Percentiles rank a stretch among this genome's conserved stretches.
Evolutionary conservation across 768 basidiomycete species (phyloP).

Genomic region (Amanita fuliginea): DNA sequence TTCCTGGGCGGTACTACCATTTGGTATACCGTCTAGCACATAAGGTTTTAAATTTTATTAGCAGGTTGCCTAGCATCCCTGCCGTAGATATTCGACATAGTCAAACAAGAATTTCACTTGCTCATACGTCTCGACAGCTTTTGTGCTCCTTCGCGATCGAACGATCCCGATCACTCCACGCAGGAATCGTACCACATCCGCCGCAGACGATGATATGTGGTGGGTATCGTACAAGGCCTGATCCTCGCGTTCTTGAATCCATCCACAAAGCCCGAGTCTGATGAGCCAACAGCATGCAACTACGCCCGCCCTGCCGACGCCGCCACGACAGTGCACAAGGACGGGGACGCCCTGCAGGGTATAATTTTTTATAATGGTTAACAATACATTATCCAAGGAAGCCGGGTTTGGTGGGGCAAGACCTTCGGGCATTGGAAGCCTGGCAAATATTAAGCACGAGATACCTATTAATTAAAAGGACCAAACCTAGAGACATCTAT

Average conservation of each 20-base stretch:
- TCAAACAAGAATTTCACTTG: constrained; percentile 81
- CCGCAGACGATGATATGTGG: constrained; percentile 8
- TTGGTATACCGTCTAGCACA: too few species aligned
- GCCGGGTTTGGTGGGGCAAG: constrained; percentile 55
- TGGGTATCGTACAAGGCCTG: constrained; percentile 1
- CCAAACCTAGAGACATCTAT: constrained; percentile 72
- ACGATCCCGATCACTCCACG: constrained; percentile 67
- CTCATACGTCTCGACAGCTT: constrained; percentile 91
- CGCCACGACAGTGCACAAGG: constrained; percentile 87
- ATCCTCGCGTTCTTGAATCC: constrained; percentile 25
- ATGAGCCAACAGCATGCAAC: constrained; percentile 90
- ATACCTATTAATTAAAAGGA: not conserved
- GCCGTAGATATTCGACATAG: constrained; percentile 53
- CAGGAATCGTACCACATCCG: constrained; percentile 49
- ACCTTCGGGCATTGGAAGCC: constrained; percentile 86
- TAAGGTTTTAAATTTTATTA: too few species aligned
- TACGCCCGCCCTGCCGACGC: constrained; percentile 87
- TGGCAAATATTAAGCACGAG: constrained; percentile 17
- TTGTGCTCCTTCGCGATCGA: constrained; percentile 66
- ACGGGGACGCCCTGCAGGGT: constrained; percentile 62
- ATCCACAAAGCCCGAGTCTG: constrained; percentile 83
- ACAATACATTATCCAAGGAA: constrained; percentile 55
- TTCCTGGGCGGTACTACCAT: too few species aligned
- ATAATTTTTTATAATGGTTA: constrained; percentile 55
- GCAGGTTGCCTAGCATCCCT: not conserved